Conservation (phyloP, 192 early-diverging fungal genomes). For the Coemansia sp. region DNA sequence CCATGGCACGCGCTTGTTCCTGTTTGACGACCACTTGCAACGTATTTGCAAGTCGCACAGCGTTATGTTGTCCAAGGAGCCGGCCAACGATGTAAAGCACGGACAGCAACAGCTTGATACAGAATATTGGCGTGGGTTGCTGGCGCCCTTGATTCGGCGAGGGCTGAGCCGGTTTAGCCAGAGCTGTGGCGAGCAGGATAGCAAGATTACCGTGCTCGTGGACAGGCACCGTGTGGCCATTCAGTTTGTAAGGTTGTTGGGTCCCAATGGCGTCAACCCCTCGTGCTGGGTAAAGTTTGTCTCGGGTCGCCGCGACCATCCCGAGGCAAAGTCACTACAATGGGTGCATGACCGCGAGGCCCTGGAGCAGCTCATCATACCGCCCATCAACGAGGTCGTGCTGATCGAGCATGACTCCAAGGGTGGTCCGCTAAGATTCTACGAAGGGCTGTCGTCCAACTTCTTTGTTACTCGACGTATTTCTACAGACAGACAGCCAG, state of each 20-base stretch:
- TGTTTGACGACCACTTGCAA: constrained; percentile 44
- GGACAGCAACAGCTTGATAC: background rate
- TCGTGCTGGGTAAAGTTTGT: constrained; percentile 31
- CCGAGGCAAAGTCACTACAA: constrained; percentile 39
- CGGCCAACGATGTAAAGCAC: background rate
- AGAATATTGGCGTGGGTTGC: constrained; percentile 28
- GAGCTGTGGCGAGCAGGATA: constrained; percentile 3
- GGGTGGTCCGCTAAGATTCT: constrained; percentile 10
- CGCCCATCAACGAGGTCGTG: constrained; percentile 41
- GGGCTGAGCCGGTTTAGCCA: constrained; percentile 12
- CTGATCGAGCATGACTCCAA: constrained; percentile 16
- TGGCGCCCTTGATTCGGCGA: constrained; percentile 26
- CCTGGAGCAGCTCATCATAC: constrained; percentile 26
- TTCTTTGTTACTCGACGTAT: constrained; percentile 33
- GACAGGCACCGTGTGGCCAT: constrained; percentile 10
- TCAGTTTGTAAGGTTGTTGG: constrained; percentile 22
- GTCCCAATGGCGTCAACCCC: background rate
- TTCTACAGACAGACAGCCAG: background rate
- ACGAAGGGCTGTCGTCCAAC: constrained; percentile 50
- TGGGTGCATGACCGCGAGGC: constrained; percentile 49
- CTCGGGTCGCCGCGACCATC: constrained; percentile 22
- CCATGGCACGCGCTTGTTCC: constrained; percentile 27
- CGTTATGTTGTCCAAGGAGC: constrained; percentile 11
- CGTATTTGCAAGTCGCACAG: constrained; percentile 32
- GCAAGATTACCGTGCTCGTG: constrained; percentile 46